Evolutionary conservation across 2,329 filamentous ascomycete species (phyloP), one percentile per base, ranked within the genome.

Genomic region (Alternaria solani): DNA sequence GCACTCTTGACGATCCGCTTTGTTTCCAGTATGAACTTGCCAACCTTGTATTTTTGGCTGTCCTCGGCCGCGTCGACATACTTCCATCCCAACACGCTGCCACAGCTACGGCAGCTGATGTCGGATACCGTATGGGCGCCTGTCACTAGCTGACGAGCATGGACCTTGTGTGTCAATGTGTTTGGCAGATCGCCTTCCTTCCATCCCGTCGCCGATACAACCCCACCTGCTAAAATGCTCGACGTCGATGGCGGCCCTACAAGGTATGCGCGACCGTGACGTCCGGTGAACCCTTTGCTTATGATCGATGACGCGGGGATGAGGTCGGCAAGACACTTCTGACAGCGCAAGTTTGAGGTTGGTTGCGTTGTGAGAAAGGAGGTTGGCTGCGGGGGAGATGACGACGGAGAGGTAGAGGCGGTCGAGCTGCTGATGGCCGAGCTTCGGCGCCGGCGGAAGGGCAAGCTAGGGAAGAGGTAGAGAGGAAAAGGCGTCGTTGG

Each of bases 11-110:
- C 82, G 8, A 87, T 83, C 54, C 83, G 79, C 74, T 84, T 86
- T 43, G 86, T 88, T 74, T 89, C 87, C 28, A 89, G 74, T 28
- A 89, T 89, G 64, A 86, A 89, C 70, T 89, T 89, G n/a, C 87
- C 87, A 2, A 89, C 85, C 70, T 89, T 89, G 69, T 89, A 89
- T 56, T 82, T 79, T 75, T 89, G 87, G 11, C 75, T 79, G 59
- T 88, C 86, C 64, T 89, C 86, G 60, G 87, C 86, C 0, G 87
- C 87, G 20, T 83, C 81, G 25, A 89, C 83, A 68, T 89, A 89
- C 74, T 89, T 89, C 87, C 87, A 89, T 2, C 87, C 87, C 20
- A 89, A 69, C 36, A 87, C 81, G 55, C 72, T 83, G 2, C 83
- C 85, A 63, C 87, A 89, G 47, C 82, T 80, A 4, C 80, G 75